phyloP scores from a whole-genome alignment of 352 stramenopile genomes.

The Lagenidium sp. region DNA sequence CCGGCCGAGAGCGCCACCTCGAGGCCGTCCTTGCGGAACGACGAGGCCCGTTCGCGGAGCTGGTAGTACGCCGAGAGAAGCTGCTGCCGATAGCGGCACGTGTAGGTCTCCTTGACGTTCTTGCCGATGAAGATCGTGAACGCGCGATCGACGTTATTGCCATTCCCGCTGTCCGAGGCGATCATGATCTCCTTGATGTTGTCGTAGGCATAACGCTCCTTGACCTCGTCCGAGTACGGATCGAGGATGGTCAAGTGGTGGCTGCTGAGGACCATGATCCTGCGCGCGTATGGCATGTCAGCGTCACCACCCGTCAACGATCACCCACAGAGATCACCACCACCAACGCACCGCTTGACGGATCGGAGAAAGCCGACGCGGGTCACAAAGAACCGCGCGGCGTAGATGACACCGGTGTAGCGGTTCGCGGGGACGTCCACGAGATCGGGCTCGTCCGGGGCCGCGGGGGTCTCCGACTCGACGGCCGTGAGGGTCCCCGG shows the following conservation, averaged over 20 bases:
- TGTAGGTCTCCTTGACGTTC: conserved; percentile 84
- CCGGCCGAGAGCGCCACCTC: conserved; percentile 7
- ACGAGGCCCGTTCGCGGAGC: conserved; percentile 70
- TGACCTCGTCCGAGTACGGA: conserved; percentile 79
- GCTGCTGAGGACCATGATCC: conserved; percentile 73
- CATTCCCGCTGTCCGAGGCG: conserved; percentile 44
- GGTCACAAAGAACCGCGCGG: conserved; percentile 80
- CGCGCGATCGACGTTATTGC: conserved; percentile 53
- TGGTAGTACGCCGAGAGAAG: conserved; percentile 83
- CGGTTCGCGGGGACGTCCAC: conserved; percentile 45
- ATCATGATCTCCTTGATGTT: conserved; percentile 87
- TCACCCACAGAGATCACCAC: not conserved
- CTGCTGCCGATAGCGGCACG: conserved; percentile 73
- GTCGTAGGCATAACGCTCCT: conserved; percentile 80
- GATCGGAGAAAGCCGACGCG: conserved; percentile 73
- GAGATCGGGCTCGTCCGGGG: conserved; percentile 31
- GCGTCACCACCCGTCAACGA: not conserved
- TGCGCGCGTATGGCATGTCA: conserved; percentile 10
- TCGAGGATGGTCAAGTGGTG: conserved; percentile 79
- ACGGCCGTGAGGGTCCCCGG: conserved; percentile 49
- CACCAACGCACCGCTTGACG: conserved; percentile 33
- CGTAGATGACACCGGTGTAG: conserved; percentile 80
- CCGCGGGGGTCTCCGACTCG: conserved; percentile 27
- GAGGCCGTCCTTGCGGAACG: conserved; percentile 40
- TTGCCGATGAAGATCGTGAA: conserved; percentile 84